Conservation (phyloP, 163 green algal species). For the Scenedesmus sp. region DNA sequence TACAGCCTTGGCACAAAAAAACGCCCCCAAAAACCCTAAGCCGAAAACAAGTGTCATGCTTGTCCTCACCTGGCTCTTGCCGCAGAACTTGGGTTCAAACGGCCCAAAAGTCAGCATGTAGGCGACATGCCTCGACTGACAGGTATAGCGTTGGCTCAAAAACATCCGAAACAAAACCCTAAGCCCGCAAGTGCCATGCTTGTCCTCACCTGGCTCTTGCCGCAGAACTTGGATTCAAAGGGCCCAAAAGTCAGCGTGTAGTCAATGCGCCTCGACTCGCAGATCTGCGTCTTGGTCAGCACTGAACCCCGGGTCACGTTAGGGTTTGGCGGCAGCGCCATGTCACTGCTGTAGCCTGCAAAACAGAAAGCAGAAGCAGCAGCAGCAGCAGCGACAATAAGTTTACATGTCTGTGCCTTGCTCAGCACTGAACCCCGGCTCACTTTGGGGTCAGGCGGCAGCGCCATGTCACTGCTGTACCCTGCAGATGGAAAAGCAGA, state of each 20-base stretch:
- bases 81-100: slow-evolving; percentile 7
- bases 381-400: background rate
- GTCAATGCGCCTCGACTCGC: background rate
- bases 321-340: background rate
- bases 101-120: background rate
- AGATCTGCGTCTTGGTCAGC: background rate
- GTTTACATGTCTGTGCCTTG: too few species aligned
- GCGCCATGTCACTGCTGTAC: too few species aligned
- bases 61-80: slow-evolving; percentile 6
- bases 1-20: too few species aligned
- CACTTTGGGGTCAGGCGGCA: background rate
- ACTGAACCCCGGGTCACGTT: background rate
- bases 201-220: slow-evolving; percentile 6
- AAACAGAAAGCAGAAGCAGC: background rate
- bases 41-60: too few species aligned
- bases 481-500: too few species aligned
- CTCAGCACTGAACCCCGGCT: background rate
- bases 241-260: background rate
- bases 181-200: too few species aligned
- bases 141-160: too few species aligned
- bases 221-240: slow-evolving; percentile 6
- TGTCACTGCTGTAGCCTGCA: background rate
- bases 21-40: too few species aligned
- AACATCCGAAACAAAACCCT: too few species aligned
- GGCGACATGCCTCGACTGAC: background rate